These are phyloP conservation scores for Globisporangium nunn DNA, from an alignment of 352 stramenopile species.

Conservation along the genomic window DNA sequence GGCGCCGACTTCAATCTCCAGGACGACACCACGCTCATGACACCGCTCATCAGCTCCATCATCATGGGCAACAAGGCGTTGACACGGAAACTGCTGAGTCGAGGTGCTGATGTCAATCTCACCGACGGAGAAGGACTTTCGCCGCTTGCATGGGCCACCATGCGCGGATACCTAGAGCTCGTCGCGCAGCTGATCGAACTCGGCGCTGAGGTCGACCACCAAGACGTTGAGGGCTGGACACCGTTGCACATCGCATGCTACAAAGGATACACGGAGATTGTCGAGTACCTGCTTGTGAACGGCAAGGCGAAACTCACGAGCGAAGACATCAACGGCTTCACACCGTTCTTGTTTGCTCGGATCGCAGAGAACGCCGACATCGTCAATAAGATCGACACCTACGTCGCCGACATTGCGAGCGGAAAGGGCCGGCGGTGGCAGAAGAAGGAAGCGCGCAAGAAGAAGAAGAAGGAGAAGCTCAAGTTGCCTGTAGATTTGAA, in stretches of 20 bases:
- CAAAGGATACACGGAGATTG: slow-evolving; percentile 58
- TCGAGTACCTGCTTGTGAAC: slow-evolving; percentile 64
- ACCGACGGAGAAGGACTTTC: slow-evolving; percentile 52
- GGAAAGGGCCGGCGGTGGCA: slow-evolving; percentile 19
- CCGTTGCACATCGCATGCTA: slow-evolving; percentile 68
- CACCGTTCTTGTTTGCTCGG: slow-evolving; percentile 57
- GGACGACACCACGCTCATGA: slow-evolving; percentile 44
- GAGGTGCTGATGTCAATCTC: slow-evolving; percentile 46
- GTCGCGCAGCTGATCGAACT: slow-evolving; percentile 56
- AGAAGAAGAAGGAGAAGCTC: slow-evolving; percentile 13
- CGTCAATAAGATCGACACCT: slow-evolving; percentile 50
- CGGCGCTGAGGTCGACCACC: slow-evolving; percentile 49
- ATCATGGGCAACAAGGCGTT: slow-evolving; percentile 84
- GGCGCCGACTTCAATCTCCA: slow-evolving; percentile 59
- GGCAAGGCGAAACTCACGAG: slow-evolving; percentile 29
- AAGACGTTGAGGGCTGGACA: slow-evolving; percentile 62
- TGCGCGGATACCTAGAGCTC: slow-evolving; percentile 72
- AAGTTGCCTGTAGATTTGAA: slow-evolving; percentile 15
- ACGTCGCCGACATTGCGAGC: slow-evolving; percentile 23
- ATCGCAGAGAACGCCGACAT: slow-evolving; percentile 63
- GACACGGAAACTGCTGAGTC: slow-evolving; percentile 45
- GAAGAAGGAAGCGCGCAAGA: slow-evolving; percentile 21
- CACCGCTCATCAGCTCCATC: slow-evolving; percentile 64
- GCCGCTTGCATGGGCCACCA: slow-evolving; percentile 53
- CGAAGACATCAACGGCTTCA: slow-evolving; percentile 66